These are phyloP conservation scores for Vigna reflexopilosa DNA, from an alignment of 306 rosid genomes.

Conservation along the genomic window DNA sequence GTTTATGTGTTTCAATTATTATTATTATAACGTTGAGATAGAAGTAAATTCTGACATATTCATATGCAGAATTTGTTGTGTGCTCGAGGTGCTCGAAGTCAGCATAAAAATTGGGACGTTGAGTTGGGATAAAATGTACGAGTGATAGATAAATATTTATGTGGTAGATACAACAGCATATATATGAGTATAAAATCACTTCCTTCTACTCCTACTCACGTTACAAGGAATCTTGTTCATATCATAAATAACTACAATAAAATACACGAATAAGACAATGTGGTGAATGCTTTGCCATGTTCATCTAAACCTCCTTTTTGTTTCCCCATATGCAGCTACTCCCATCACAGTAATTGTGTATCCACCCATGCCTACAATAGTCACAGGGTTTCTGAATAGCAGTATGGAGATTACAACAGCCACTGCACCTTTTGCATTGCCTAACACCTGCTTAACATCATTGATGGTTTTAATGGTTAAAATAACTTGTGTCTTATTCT, in stretches of 20 bases:
- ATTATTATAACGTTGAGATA: background rate
- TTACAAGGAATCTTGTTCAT: slow-evolving; percentile 49
- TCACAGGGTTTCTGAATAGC: slow-evolving; percentile 92
- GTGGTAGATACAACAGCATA: slow-evolving; percentile 45
- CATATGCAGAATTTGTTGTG: background rate
- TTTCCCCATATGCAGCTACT: slow-evolving; percentile 90
- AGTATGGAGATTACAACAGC: slow-evolving; percentile 98
- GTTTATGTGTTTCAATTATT: too few species aligned
- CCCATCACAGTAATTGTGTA: slow-evolving; percentile 82
- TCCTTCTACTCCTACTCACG: slow-evolving; percentile 44
- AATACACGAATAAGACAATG: slow-evolving; percentile 42
- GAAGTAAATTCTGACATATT: background rate
- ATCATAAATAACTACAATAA: slow-evolving; percentile 36
- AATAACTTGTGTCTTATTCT: background rate
- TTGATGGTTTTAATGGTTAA: slow-evolving; percentile 1
- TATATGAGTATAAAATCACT: slow-evolving; percentile 27
- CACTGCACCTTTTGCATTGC: slow-evolving; percentile 98
- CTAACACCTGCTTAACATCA: slow-evolving; percentile 71
- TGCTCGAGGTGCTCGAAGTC: background rate
- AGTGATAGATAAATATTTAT: slow-evolving; percentile 32
- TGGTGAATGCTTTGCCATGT: slow-evolving; percentile 22
- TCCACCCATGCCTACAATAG: slow-evolving; percentile 85
- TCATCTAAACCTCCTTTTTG: slow-evolving; percentile 89
- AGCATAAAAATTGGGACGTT: background rate
- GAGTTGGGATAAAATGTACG: slow-evolving; percentile 33